phyloP scores from a whole-genome alignment of 1,139 yeast species.

The Groenewaldozyma auringiensis region DNA sequence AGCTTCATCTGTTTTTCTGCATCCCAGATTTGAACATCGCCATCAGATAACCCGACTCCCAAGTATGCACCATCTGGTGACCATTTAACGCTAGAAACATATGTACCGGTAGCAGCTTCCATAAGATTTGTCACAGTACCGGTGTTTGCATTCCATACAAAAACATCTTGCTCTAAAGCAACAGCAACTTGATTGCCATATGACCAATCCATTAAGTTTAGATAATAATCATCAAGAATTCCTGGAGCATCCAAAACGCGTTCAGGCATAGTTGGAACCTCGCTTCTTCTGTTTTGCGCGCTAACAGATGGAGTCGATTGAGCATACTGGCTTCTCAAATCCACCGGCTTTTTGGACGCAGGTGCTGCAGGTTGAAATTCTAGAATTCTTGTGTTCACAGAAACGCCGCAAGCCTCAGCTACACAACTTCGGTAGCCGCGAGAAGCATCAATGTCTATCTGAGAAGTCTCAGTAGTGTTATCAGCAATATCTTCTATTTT shows the following conservation, averaged over 20 bases:
- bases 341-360: constrained; percentile 51
- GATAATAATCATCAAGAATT: constrained; percentile 82
- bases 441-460: constrained; percentile 8
- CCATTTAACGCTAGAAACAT: constrained; percentile 79
- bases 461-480: constrained; percentile 9
- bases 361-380: constrained; percentile 89
- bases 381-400: constrained; percentile 73
- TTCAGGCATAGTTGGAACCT: constrained; percentile 83
- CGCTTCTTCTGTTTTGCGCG: constrained; percentile 52
- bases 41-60: constrained; percentile 79
- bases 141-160: constrained; percentile 86
- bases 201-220: constrained; percentile 87
- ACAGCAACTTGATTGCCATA: constrained; percentile 75
- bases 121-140: constrained; percentile 72
- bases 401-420: constrained; percentile 91
- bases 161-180: constrained; percentile 77
- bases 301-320: constrained; percentile 41
- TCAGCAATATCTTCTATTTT: background rate
- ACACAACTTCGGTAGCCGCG: constrained; percentile 66
- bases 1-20: constrained; percentile 66
- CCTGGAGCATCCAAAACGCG: constrained; percentile 97
- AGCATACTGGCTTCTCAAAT: constrained; percentile 38
- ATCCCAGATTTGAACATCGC: constrained; percentile 90
- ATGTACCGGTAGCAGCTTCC: constrained; percentile 38
- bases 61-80: constrained; percentile 85